These are phyloP conservation scores for Stropharia rugosoannulata DNA, from an alignment of 768 basidiomycete species.

Conservation along the genomic window DNA sequence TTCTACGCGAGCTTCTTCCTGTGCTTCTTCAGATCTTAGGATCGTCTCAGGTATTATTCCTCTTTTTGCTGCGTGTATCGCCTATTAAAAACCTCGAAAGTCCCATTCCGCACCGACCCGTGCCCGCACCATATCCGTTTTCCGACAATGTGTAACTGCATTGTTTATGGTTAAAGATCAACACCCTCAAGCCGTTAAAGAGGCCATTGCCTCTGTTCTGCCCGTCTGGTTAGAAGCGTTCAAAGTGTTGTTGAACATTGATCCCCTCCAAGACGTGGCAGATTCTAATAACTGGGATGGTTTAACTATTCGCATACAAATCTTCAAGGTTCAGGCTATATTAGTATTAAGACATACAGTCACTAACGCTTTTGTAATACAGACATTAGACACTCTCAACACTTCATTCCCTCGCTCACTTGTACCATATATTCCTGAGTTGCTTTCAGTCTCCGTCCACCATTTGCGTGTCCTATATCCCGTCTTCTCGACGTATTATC, in stretches of 20 bases:
- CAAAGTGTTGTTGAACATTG: slow-evolving; percentile 65
- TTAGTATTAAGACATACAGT: neutral
- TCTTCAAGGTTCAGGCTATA: slow-evolving; percentile 67
- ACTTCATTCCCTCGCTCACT: slow-evolving; percentile 80
- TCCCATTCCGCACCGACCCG: slow-evolving; percentile 80
- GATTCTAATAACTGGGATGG: slow-evolving; percentile 75
- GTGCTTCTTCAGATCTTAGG: slow-evolving; percentile 82
- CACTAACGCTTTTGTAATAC: slow-evolving; percentile 3
- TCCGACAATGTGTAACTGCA: slow-evolving; percentile 85
- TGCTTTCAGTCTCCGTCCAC: slow-evolving; percentile 55
- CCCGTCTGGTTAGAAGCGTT: slow-evolving; percentile 94
- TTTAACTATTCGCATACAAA: slow-evolving; percentile 73
- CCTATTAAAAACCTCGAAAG: slow-evolving; percentile 28
- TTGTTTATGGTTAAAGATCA: slow-evolving; percentile 96
- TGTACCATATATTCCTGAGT: slow-evolving; percentile 57
- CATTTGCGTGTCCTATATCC: slow-evolving; percentile 62
- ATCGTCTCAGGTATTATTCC: slow-evolving; percentile 55
- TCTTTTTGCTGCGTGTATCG: neutral
- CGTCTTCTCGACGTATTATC: slow-evolving; percentile 60
- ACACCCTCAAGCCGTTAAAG: slow-evolving; percentile 82
- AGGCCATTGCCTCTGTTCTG: slow-evolving; percentile 76
- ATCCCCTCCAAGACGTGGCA: slow-evolving; percentile 62
- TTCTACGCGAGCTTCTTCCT: slow-evolving; percentile 86
- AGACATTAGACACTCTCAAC: slow-evolving; percentile 82
- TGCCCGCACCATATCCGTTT: slow-evolving; percentile 82